Evolutionary conservation across 2,329 filamentous ascomycete genomes (phyloP).

Genomic region (Bipolaris bicolor): DNA sequence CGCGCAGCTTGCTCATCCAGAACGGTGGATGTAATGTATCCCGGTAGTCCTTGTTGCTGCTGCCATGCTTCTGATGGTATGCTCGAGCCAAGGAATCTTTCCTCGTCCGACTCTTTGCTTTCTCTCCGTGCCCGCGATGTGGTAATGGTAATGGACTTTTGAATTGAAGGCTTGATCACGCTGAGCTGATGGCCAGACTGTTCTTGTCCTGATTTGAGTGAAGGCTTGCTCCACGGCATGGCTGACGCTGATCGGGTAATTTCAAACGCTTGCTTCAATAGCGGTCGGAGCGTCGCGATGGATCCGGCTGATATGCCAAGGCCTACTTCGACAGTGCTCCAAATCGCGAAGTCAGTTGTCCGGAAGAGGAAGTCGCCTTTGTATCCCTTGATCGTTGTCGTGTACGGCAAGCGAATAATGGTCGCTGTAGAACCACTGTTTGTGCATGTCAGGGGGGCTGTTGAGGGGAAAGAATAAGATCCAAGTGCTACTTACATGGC

Average conservation of each 20-base stretch:
- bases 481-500: constrained; percentile 34
- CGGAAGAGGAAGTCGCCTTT: constrained; percentile 42
- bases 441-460: constrained; percentile 13
- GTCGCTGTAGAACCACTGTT: constrained; percentile 49
- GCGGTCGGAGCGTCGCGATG: constrained; percentile 36
- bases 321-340: constrained; percentile 38
- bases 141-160: constrained; percentile 28
- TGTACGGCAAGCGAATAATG: constrained; percentile 39
- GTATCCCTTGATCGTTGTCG: constrained; percentile 30
- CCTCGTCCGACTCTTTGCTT: constrained; percentile 31
- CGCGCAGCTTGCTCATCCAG: constrained; percentile 17
- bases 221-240: constrained; percentile 26
- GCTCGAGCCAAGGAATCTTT: constrained; percentile 23
- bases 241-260: constrained; percentile 21
- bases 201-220: constrained; percentile 10
- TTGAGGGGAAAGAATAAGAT: background rate
- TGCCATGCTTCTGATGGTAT: constrained; percentile 20
- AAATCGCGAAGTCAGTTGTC: constrained; percentile 42
- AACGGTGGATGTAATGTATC: constrained; percentile 28
- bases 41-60: constrained; percentile 19
- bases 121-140: constrained; percentile 28
- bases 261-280: constrained; percentile 27
- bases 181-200: constrained; percentile 20
- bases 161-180: constrained; percentile 24
- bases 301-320: constrained; percentile 38